Evolutionary conservation across 202 grass and related monocot genomes (phyloP).

Genomic region (Dendrocalamus latiflorus): DNA sequence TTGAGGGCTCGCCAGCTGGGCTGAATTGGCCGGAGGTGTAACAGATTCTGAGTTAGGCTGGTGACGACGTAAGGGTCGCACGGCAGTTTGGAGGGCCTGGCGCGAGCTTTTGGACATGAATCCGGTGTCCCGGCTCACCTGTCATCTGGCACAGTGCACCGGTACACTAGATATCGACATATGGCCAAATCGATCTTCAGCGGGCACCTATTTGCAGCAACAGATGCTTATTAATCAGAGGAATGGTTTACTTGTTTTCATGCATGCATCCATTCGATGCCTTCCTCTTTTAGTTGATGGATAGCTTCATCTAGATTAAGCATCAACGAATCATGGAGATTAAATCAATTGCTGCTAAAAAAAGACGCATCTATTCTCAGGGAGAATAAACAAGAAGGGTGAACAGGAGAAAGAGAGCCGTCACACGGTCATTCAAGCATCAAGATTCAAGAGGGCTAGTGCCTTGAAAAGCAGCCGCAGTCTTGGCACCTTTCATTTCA

Average conservation of each 20-base stretch:
- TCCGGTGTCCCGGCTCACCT: background rate
- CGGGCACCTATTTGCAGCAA: background rate
- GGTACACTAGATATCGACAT: background rate
- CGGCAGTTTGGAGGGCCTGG: slow-evolving; percentile 14
- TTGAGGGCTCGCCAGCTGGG: background rate
- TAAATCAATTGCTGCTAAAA: background rate
- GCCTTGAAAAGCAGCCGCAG: background rate
- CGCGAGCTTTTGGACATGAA: background rate
- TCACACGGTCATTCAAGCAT: background rate
- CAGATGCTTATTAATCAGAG: background rate
- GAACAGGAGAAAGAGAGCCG: background rate
- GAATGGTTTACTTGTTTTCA: background rate
- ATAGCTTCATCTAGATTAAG: slow-evolving; percentile 3
- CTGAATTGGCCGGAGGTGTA: background rate
- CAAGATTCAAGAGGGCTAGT: background rate
- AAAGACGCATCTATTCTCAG: slow-evolving; percentile 10
- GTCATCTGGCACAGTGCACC: background rate
- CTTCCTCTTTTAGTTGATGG: slow-evolving; percentile 18
- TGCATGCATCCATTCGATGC: slow-evolving; percentile 12
- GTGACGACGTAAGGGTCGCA: background rate
- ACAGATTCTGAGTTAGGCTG: background rate
- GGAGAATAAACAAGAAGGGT: background rate
- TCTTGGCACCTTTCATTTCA: background rate
- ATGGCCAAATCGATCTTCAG: background rate
- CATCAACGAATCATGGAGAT: background rate